Evolutionary conservation across 805 yeast genomes (phyloP).

Genomic region (Lipomyces yamadae): DNA sequence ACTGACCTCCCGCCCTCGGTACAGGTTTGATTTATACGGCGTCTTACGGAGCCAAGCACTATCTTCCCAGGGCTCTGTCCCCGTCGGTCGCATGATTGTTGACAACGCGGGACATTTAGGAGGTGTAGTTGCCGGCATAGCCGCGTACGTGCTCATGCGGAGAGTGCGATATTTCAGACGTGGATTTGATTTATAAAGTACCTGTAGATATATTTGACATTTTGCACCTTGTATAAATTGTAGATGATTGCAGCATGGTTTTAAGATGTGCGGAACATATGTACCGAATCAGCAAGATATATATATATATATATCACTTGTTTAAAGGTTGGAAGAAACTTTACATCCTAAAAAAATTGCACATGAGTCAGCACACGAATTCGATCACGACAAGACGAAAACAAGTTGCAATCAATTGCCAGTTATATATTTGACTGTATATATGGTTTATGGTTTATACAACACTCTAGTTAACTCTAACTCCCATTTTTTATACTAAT

Average conservation of each 20-base stretch:
- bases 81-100: background rate
- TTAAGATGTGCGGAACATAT: background rate
- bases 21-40: constrained; percentile 14
- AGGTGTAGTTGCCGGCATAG: constrained; percentile 19
- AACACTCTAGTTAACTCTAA: background rate
- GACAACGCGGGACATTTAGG: constrained; percentile 20
- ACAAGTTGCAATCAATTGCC: background rate
- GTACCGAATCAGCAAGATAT: background rate
- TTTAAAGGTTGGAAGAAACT: background rate
- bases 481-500: background rate
- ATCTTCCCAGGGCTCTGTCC: constrained; percentile 9
- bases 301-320: too few relatives aligned
- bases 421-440: background rate
- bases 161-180: constrained; percentile 14
- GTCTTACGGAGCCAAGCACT: constrained; percentile 2
- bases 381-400: background rate
- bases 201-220: background rate
- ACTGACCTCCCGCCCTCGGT: background rate
- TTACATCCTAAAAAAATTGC: constrained; percentile 1
- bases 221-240: background rate
- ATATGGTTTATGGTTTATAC: constrained; percentile 1
- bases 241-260: background rate
- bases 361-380: background rate
- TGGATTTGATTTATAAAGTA: background rate
- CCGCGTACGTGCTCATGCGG: constrained; percentile 15